Base-by-base conservation (phyloP, 805 yeast genomes). In the Saturnispora dispora region DNA sequence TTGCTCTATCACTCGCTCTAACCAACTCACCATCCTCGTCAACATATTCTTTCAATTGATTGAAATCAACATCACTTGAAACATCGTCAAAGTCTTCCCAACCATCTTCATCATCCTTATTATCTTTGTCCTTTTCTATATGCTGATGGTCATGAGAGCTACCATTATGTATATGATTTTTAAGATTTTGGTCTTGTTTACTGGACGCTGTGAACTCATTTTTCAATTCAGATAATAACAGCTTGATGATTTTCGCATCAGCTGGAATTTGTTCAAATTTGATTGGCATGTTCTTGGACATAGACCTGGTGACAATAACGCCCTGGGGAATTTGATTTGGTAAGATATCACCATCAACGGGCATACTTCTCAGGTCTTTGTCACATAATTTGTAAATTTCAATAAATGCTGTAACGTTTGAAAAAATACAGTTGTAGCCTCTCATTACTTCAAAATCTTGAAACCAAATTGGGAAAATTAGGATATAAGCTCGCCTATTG, bases 251-350 rank as follows among this genome's bases (percentile, higher is more conserved):
- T 61, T 88, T 89, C 41, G 74, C 72, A 15, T 83, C 77, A 0
- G 88, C 86, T 0, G 90, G 72, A 2, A 89, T 73, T 60, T 76
- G 79, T 0, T 85, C 79, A 58, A 76, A 88, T 57, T 73, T 66
- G 47, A 79, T 76, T 0, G 86, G 85, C 75, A 81, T 73, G 15
- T 67, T 66, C 58, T 78, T 81, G 3, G 95, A 80, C 83, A 83
- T 85, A 0, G 96, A 87, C 61, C 98, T 77, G 0, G 98, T 91
- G 4, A 88, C 70, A 35, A 91, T 89, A n/a, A 78, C 58, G 51
- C 81, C 85, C 15, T 73, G 72, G 1, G 63, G 60, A 6, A 71
- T 69, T 44, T 71, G 68, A 59, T 81, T 76, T 3, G 85, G 82
- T 28, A 85, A 68, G 33, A 82, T 68, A 54, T 88, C 88, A n/a